Base-by-base conservation (phyloP, 2,329 filamentous ascomycete genomes). In the Fusarium protoensiforme region DNA sequence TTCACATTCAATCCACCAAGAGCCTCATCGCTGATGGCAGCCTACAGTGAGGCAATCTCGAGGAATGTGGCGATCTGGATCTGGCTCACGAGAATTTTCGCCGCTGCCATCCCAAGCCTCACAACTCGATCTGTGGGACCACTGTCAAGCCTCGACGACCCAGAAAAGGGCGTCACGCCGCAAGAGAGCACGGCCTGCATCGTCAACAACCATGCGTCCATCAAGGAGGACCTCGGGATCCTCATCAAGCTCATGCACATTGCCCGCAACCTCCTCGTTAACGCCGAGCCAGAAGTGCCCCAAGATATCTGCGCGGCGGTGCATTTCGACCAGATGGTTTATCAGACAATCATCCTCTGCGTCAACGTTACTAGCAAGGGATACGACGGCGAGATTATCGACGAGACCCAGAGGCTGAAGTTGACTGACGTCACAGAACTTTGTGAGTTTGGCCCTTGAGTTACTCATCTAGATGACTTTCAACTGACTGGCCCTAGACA, bases 211-310 rank as follows among this genome's bases (percentile, higher is more conserved):
- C 89, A 91, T 76, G 85, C 84, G 7, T 84, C 85, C 29, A 85
- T 92, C 67, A 90, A 90, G 76, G 89, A 91, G 67, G 90, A 92
- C 66, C 81, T 92, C 64, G 87, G 89, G 61, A 87, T 90, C 66
- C 83, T 92, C 61, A 92, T 91, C 83, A 92, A 91, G 81, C 83
- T 92, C 66, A 89, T 92, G 88, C 89, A 92, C 69, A 91, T 92
- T 76, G 89, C 90, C 1, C 83, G 90, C 58, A 92, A 92, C 71
- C 83, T 92, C 68, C 84, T 92, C 27, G 90, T 92, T 33, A 91
- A 90, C 11, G 87, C 88, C 9, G 88, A 92, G 76, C 90, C 90
- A 14, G 88, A 91, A 76, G 88, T 92, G 5, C 89, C 90, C 2
- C 90, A 92, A 78, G 90, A 92, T 73, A 85, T 92, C 9, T 92